These are phyloP conservation scores for Shiraia sp. DNA, from an alignment of 2,329 filamentous ascomycete species.

Conservation along the genomic window DNA sequence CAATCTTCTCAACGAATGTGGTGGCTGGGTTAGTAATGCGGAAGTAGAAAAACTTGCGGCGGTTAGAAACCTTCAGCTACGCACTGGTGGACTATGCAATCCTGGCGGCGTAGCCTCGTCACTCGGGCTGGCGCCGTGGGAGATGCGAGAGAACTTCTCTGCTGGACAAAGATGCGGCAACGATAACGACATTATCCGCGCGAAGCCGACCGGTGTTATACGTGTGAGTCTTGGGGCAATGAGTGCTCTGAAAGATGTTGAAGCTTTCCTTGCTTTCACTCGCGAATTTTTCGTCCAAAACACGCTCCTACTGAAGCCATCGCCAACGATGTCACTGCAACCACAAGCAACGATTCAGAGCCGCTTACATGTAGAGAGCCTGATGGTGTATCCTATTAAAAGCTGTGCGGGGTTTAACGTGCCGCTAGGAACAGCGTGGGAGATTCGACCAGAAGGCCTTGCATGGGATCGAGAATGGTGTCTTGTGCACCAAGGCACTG, in stretches of 20 bases:
- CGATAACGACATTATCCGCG: conserved; percentile 78
- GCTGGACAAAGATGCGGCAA: conserved; percentile 82
- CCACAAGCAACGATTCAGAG: conserved; percentile 33
- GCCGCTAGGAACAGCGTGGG: conserved; percentile 68
- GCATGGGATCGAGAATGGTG: conserved; percentile 98
- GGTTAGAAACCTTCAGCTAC: conserved; percentile 78
- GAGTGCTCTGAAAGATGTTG: conserved; percentile 77
- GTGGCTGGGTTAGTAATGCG: conserved; percentile 76
- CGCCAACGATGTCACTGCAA: conserved; percentile 24
- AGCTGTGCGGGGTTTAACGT: conserved; percentile 83
- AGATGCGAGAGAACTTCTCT: conserved; percentile 83
- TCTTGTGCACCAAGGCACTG: conserved; percentile 82
- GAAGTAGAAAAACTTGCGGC: conserved; percentile 87
- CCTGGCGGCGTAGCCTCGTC: conserved; percentile 80
- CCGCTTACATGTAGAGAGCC: conserved; percentile 50
- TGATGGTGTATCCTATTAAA: conserved; percentile 85
- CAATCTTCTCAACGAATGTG: conserved; percentile 71
- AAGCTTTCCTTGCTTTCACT: conserved; percentile 72
- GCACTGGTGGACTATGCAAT: conserved; percentile 90
- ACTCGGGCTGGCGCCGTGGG: conserved; percentile 75
- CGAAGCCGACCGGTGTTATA: conserved; percentile 86
- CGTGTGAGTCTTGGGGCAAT: conserved; percentile 87
- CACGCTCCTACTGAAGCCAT: conserved; percentile 8
- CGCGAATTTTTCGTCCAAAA: conserved; percentile 50
- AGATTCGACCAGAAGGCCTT: conserved; percentile 78